Percentiles rank a stretch among this genome's conserved stretches.
These are phyloP conservation scores for Exobasidium cylindrosporum DNA, from an alignment of 1,284 basidiomycete species.

Conservation along the genomic window DNA sequence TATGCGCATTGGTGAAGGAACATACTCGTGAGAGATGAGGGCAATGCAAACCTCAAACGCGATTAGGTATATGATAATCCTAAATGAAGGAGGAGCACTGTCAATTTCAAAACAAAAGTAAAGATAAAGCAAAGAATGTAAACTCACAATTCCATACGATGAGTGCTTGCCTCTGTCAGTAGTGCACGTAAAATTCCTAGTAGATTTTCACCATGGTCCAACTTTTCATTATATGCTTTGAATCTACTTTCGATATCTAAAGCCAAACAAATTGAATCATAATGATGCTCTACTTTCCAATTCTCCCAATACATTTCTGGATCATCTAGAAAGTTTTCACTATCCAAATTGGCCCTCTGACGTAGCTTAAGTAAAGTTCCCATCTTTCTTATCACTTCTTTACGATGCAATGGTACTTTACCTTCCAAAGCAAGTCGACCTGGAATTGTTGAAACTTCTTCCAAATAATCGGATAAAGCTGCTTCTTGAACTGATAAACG, in stretches of 20 bases:
- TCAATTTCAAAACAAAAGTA: neutral
- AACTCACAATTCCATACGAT: slow-evolving; percentile 40
- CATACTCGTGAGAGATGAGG: slow-evolving; percentile 17
- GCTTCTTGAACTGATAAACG: slow-evolving; percentile 48
- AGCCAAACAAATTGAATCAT: slow-evolving; percentile 43
- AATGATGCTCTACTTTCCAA: slow-evolving; percentile 34
- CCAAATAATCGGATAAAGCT: slow-evolving; percentile 36
- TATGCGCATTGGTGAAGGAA: slow-evolving; percentile 6
- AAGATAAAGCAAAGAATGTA: neutral
- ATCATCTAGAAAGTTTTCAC: slow-evolving; percentile 52
- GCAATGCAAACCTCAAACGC: slow-evolving; percentile 13
- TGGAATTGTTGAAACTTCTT: slow-evolving; percentile 36
- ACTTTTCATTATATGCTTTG: slow-evolving; percentile 49
- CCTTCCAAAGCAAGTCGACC: slow-evolving; percentile 35
- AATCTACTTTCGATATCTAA: slow-evolving; percentile 48
- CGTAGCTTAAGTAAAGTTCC: slow-evolving; percentile 48
- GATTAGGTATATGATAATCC: slow-evolving; percentile 13
- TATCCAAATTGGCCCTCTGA: slow-evolving; percentile 44
- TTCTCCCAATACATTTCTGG: slow-evolving; percentile 54
- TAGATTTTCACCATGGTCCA: slow-evolving; percentile 51
- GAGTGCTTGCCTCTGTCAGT: slow-evolving; percentile 46
- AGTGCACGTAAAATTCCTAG: slow-evolving; percentile 47
- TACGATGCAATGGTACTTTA: slow-evolving; percentile 44
- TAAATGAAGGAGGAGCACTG: neutral
- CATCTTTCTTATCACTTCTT: slow-evolving; percentile 47